phyloP scores from a whole-genome alignment of 768 basidiomycete genomes.

The Hemileccinum rubropunctum region DNA sequence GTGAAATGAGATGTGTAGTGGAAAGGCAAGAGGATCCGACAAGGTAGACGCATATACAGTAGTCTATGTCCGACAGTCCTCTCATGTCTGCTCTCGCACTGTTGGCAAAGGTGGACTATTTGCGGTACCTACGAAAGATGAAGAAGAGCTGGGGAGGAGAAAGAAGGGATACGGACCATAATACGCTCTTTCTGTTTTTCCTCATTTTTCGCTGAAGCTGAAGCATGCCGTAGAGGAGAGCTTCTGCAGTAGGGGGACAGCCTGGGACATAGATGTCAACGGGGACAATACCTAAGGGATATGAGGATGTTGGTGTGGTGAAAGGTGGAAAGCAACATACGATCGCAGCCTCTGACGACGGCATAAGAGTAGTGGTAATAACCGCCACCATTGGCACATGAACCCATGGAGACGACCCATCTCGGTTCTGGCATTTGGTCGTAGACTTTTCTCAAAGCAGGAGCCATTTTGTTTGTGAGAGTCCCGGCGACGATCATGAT shows the following conservation, averaged over 20 bases:
- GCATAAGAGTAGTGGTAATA: slow-evolving; percentile 99
- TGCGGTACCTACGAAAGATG: slow-evolving; percentile 25
- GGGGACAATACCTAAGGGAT: slow-evolving; percentile 80
- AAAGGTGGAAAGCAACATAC: slow-evolving; percentile 44
- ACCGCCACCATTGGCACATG: slow-evolving; percentile 97
- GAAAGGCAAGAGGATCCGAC: background rate
- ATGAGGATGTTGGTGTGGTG: slow-evolving; percentile 7
- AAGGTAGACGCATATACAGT: slow-evolving; percentile 20
- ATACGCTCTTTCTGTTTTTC: slow-evolving; percentile 76
- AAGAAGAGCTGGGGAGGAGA: background rate
- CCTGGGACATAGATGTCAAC: slow-evolving; percentile 99
- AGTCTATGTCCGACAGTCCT: slow-evolving; percentile 22
- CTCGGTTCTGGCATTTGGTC: slow-evolving; percentile 99
- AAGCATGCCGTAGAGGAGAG: slow-evolving; percentile 93
- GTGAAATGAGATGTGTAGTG: slow-evolving; percentile 1
- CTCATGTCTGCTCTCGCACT: slow-evolving; percentile 1
- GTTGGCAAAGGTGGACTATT: slow-evolving; percentile 10
- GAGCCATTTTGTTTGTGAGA: slow-evolving; percentile 99
- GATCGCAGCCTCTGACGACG: slow-evolving; percentile 96
- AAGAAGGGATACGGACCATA: slow-evolving; percentile 57
- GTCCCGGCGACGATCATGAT: slow-evolving; percentile 99
- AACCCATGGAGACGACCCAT: slow-evolving; percentile 99
- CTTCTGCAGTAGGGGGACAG: slow-evolving; percentile 94
- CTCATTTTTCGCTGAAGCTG: slow-evolving; percentile 97
- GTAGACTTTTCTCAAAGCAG: slow-evolving; percentile 93